These are phyloP conservation scores for Phytopythium sindhum DNA, from an alignment of 352 stramenopile genomes.

Conservation along the genomic window DNA sequence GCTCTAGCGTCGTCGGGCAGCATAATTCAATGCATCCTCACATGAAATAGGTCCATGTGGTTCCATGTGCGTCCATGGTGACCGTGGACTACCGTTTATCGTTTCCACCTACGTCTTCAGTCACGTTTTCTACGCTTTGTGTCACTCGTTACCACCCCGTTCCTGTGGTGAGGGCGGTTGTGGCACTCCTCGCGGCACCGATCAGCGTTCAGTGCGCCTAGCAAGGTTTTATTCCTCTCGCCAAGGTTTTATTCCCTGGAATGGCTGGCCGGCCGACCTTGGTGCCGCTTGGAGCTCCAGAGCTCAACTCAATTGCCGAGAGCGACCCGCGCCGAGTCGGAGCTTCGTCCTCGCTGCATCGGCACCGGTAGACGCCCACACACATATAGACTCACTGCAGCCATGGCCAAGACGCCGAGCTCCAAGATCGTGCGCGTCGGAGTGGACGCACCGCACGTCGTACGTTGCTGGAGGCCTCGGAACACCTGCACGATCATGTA, in stretches of 20 bases:
- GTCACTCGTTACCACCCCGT: background rate
- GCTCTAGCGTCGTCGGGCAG: too few species aligned
- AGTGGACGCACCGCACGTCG: constrained; percentile 73
- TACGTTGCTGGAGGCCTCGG: constrained; percentile 19
- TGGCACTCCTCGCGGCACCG: background rate
- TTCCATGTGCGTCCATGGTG: background rate
- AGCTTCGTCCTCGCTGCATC: background rate
- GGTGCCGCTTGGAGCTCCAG: constrained; percentile 7
- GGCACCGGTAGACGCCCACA: background rate
- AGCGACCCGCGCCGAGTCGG: background rate
- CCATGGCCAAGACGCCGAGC: constrained; percentile 59
- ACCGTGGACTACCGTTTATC: background rate
- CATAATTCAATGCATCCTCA: too few species aligned
- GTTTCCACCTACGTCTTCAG: background rate
- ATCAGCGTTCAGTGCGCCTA: background rate
- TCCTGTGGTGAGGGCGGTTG: constrained; percentile 5
- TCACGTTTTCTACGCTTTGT: background rate
- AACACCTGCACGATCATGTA: background rate
- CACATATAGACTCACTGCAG: background rate
- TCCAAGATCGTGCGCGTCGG: constrained; percentile 77
- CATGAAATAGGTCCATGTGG: too few species aligned
- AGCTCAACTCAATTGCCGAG: background rate
- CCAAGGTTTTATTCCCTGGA: background rate
- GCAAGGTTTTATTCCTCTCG: background rate
- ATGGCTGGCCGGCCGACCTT: background rate